A percentile compares a stretch with the other conserved stretches of the same genome.
Conservation (phyloP, 129 eudicot genomes). For the Escallonia rubra region DNA sequence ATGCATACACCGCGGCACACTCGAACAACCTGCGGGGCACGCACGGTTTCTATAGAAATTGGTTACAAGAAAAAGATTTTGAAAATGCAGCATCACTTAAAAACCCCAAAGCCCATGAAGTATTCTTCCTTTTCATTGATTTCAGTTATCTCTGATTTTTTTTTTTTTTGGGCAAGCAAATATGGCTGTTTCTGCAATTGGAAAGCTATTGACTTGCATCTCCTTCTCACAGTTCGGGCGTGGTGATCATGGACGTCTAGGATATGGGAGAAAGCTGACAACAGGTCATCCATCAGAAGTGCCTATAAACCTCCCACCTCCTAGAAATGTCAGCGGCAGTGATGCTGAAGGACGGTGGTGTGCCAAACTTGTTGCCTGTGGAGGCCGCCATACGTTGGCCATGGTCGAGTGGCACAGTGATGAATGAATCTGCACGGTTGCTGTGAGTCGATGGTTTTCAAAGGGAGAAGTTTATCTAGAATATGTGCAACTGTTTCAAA, state of each 20-base stretch:
- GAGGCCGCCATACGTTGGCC: constrained; percentile 94
- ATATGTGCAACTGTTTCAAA: not conserved
- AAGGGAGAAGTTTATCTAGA: not conserved
- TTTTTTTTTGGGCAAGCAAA: too few relatives aligned
- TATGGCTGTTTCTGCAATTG: too few relatives aligned
- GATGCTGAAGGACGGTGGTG: constrained; percentile 66
- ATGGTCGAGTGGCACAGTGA: constrained; percentile 59
- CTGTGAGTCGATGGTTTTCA: constrained; percentile 3
- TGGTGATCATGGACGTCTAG: constrained; percentile 98
- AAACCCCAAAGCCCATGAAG: too few relatives aligned
- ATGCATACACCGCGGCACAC: too few relatives aligned
- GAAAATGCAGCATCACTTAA: too few relatives aligned
- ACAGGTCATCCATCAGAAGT: constrained; percentile 95
- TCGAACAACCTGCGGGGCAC: too few relatives aligned
- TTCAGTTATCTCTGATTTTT: too few relatives aligned
- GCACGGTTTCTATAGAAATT: too few relatives aligned
- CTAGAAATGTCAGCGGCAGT: constrained; percentile 18
- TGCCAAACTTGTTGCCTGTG: constrained; percentile 86
- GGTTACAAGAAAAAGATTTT: too few relatives aligned
- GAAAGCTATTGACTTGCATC: not conserved
- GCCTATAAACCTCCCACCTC: constrained; percentile 62
- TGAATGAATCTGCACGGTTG: constrained; percentile 25
- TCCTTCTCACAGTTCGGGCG: constrained; percentile 65
- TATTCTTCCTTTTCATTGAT: too few relatives aligned
- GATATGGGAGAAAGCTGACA: constrained; percentile 81